Percentiles rank a stretch among this genome's conserved stretches.
Evolutionary conservation across 2,329 filamentous ascomycete species (phyloP).

Genomic region (Aspergillus sp.): DNA sequence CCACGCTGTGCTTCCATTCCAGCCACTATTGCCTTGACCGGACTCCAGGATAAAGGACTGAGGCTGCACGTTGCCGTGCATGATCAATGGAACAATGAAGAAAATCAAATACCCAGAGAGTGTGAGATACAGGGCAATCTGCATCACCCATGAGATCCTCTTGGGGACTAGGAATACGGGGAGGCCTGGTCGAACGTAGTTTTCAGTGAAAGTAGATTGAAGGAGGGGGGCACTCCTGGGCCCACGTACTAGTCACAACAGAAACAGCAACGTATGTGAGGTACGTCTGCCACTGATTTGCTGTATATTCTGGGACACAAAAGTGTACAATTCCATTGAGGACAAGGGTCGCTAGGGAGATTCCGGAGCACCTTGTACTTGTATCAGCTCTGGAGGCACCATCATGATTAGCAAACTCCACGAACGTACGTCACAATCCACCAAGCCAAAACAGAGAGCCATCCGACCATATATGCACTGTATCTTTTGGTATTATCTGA

Average conservation of each 20-base stretch:
- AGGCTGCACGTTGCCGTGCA: background rate
- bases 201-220: background rate
- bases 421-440: slow-evolving; percentile 13
- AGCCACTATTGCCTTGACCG: slow-evolving; percentile 11
- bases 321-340: slow-evolving; percentile 16
- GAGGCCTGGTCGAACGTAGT: background rate
- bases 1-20: slow-evolving; percentile 14
- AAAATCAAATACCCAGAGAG: slow-evolving; percentile 7
- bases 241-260: slow-evolving; percentile 10
- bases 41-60: slow-evolving; percentile 5
- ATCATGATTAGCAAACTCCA: too few relatives aligned
- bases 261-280: slow-evolving; percentile 16
- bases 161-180: slow-evolving; percentile 15
- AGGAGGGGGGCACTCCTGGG: background rate
- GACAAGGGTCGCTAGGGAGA: slow-evolving; percentile 15
- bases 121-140: slow-evolving; percentile 5
- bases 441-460: slow-evolving; percentile 24
- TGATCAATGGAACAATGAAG: slow-evolving; percentile 3
- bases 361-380: slow-evolving; percentile 8
- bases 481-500: slow-evolving; percentile 9
- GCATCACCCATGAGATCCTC: slow-evolving; percentile 4
- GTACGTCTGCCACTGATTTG: slow-evolving; percentile 24
- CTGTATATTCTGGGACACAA: slow-evolving; percentile 13
- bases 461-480: slow-evolving; percentile 21
- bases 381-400: background rate